Conservation (phyloP, 2,329 filamentous ascomycete genomes). For the Monilinia laxa region DNA sequence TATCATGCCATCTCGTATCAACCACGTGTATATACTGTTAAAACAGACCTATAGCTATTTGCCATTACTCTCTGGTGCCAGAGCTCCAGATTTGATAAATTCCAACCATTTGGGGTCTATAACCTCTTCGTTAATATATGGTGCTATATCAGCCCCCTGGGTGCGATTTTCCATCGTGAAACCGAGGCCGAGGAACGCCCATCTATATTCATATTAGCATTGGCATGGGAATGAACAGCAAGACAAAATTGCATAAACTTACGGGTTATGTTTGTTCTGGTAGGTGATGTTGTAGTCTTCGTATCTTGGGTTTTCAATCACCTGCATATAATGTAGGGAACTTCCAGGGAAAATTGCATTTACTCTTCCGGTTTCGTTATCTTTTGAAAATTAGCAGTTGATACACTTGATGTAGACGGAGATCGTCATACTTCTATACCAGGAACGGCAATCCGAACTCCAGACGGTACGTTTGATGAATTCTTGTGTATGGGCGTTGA, state of each 20-base stretch:
- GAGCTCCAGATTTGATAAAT: slow-evolving; percentile 6
- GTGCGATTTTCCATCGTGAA: slow-evolving; percentile 16
- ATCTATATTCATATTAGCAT: slow-evolving; percentile 8
- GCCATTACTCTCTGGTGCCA: not conserved
- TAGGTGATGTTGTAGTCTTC: slow-evolving; percentile 49
- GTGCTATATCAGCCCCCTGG: slow-evolving; percentile 10
- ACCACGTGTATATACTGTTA: too few relatives aligned
- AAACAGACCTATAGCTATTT: too few relatives aligned
- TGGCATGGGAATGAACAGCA: not conserved
- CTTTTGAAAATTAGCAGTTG: slow-evolving; percentile 25
- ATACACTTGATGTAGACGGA: not conserved
- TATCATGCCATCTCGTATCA: too few relatives aligned
- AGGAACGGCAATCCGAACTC: slow-evolving; percentile 43
- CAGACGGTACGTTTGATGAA: slow-evolving; percentile 57
- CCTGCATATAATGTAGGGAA: slow-evolving; percentile 49
- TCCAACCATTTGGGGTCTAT: slow-evolving; percentile 20
- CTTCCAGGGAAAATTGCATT: slow-evolving; percentile 52
- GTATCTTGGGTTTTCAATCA: slow-evolving; percentile 44
- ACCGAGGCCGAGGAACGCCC: slow-evolving; percentile 21
- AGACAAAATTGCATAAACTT: not conserved
- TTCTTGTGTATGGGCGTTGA: slow-evolving; percentile 49
- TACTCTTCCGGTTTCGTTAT: slow-evolving; percentile 48
- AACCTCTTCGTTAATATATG: slow-evolving; percentile 13
- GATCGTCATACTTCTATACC: slow-evolving; percentile 32
- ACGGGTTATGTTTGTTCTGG: slow-evolving; percentile 27